Base-by-base conservation (phyloP, 495 filamentous ascomycete genomes). In the Talaromyces adpressus region DNA sequence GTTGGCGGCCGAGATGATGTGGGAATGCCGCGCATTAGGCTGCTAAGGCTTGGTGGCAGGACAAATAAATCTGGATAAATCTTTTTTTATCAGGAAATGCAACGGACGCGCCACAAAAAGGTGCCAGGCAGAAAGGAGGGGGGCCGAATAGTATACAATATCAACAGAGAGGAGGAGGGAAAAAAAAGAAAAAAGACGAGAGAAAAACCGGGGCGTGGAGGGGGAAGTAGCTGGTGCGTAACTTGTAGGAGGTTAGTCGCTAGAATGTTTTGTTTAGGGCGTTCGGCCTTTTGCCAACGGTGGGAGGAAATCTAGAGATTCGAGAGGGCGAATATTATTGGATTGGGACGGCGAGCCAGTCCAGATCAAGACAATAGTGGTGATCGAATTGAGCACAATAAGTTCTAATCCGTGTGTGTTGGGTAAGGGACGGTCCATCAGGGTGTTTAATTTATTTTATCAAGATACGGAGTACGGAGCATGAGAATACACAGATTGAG, bases 1-100 rank as follows among this genome's bases (percentile, higher is more conserved):
- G 5, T n/a, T 22, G 18, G 57, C 29, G 32, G 22, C 39, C 32
- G 27, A 59, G 57, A 23, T 41, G 57, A 30, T 27, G 27, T 36
- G 36, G 30, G 36, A 57, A 34, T 36, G 30, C 30, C 30, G 30
- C 30, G 57, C 30, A 59, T 32, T 59, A 59, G 57, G 27, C 22
- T 57, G 53, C n/a, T 47, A n/a, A 29, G 57, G 57, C 36, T 59
- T 59, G 36, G 57, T 14, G 47, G 47, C 32, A 32, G 56, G 56
- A 58, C 16, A 32, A 39, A 58, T 58, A 22, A 58, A 39, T 41
- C 36, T 41, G 9, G 22, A 29, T 34, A 34, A 29, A 39, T 45
- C 57, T 39, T 27, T 30, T 30, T 36, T 59, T 45, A 23, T 39
- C 2, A 45, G 57, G 32, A 22, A 8, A 59, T 34, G 30, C 57